These are phyloP conservation scores for Fusarium phyllophilum DNA, from an alignment of 2,329 filamentous ascomycete genomes.

Conservation along the genomic window DNA sequence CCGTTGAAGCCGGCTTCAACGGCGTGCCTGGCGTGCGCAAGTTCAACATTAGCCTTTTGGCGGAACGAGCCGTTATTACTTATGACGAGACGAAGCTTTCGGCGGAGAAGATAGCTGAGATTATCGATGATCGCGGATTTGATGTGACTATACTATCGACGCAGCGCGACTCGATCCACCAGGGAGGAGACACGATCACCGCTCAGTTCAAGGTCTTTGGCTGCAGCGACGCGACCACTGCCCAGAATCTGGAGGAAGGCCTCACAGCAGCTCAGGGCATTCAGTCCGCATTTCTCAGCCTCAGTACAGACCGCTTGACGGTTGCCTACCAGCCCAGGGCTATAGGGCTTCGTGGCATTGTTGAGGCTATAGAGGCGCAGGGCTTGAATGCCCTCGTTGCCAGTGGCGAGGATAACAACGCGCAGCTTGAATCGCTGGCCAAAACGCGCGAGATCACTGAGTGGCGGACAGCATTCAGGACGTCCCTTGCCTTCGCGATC, in stretches of 20 bases:
- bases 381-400: constrained; percentile 91
- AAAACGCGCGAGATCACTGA: constrained; percentile 97
- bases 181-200: constrained; percentile 68
- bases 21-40: constrained; percentile 74
- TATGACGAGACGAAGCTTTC: constrained; percentile 70
- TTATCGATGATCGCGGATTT: constrained; percentile 79
- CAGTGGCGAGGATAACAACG: constrained; percentile 94
- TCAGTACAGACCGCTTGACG: constrained; percentile 76
- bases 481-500: constrained; percentile 82
- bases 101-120: constrained; percentile 65
- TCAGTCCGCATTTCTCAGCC: constrained; percentile 75
- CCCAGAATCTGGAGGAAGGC: constrained; percentile 71
- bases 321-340: constrained; percentile 77
- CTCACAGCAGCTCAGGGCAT: constrained; percentile 76
- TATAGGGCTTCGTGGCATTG: constrained; percentile 82
- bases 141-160: constrained; percentile 73
- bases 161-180: constrained; percentile 66
- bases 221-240: background rate
- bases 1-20: too few relatives aligned
- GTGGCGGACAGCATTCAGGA: constrained; percentile 84
- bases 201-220: constrained; percentile 58
- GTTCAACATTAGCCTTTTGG: constrained; percentile 84
- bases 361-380: constrained; percentile 81
- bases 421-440: constrained; percentile 92
- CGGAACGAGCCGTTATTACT: constrained; percentile 84